These are phyloP conservation scores for Magnolia sinica DNA, from an alignment of 164 flowering plant genomes.

Conservation along the genomic window DNA sequence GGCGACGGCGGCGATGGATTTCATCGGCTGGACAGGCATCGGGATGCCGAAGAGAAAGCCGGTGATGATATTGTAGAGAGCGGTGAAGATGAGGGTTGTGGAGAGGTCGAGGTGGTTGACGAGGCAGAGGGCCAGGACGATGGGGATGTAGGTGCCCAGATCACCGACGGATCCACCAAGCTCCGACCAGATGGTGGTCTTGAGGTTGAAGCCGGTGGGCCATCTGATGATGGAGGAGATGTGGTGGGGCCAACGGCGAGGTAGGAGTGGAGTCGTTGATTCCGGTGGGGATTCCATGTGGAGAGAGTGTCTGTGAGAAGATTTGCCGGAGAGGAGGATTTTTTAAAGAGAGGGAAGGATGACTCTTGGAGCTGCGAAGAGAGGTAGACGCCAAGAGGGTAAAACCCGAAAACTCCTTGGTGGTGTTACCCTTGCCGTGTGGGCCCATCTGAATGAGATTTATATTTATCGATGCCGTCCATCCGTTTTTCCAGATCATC, in stretches of 20 bases:
- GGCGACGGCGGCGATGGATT: slow-evolving; percentile 92
- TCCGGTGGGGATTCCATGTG: slow-evolving; percentile 9
- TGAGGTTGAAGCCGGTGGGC: slow-evolving; percentile 39
- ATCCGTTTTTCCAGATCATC: too few species aligned
- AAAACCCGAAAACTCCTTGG: too few species aligned
- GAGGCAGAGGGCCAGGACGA: slow-evolving; percentile 63
- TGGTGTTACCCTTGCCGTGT: too few species aligned
- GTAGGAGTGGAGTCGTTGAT: slow-evolving; percentile 25
- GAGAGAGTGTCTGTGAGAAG: not conserved
- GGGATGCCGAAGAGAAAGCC: slow-evolving; percentile 77
- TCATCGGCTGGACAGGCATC: slow-evolving; percentile 98
- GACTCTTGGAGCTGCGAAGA: too few species aligned
- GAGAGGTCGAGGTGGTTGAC: slow-evolving; percentile 63
- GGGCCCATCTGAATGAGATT: too few species aligned
- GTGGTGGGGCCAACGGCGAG: slow-evolving; percentile 11
- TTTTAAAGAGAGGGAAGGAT: too few species aligned
- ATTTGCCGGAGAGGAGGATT: not conserved
- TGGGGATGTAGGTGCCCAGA: slow-evolving; percentile 88
- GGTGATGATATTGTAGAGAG: slow-evolving; percentile 71
- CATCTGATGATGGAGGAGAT: slow-evolving; percentile 22
- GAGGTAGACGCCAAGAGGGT: too few species aligned
- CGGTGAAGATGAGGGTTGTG: slow-evolving; percentile 80
- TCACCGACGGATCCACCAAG: slow-evolving; percentile 83
- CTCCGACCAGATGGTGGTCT: slow-evolving; percentile 52
- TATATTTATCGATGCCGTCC: too few species aligned